Percentiles rank a stretch among this genome's conserved stretches.
These are phyloP conservation scores for Stereum hirsutum DNA, from an alignment of 1,284 basidiomycete genomes.

Conservation along the genomic window DNA sequence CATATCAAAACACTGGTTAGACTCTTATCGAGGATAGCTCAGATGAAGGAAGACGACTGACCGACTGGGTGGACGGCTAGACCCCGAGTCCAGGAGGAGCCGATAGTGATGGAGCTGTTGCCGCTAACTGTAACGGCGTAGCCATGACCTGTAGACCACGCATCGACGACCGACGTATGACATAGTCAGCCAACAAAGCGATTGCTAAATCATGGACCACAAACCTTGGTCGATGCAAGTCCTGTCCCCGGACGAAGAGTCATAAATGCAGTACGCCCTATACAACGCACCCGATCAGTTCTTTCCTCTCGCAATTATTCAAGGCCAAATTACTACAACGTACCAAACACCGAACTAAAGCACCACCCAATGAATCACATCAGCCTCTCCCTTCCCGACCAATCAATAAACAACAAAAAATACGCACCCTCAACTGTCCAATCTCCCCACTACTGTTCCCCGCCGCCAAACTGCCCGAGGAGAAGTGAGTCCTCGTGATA, in stretches of 20 bases:
- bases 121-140: slow-evolving; percentile 38
- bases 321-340: slow-evolving; percentile 10
- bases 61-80: slow-evolving; percentile 68
- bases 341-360: slow-evolving; percentile 54
- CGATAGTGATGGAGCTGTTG: slow-evolving; percentile 26
- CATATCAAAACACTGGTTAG: too few species aligned
- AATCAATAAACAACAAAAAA: background rate
- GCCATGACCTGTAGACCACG: slow-evolving; percentile 33
- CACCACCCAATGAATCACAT: background rate
- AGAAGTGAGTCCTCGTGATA: slow-evolving; percentile 48
- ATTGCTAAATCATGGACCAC: slow-evolving; percentile 7
- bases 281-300: slow-evolving; percentile 5
- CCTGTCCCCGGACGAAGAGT: slow-evolving; percentile 27
- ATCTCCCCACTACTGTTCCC: slow-evolving; percentile 21
- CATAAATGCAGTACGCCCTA: slow-evolving; percentile 50
- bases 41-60: slow-evolving; percentile 19
- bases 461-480: slow-evolving; percentile 13
- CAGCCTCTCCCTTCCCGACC: background rate
- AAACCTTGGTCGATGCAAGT: slow-evolving; percentile 35
- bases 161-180: background rate
- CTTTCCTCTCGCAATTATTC: background rate
- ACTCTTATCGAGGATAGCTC: background rate
- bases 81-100: slow-evolving; percentile 59
- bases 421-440: slow-evolving; percentile 47
- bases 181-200: background rate